Evolutionary conservation across 108 stramenopile genomes (phyloP), one percentile per base, ranked within the genome.

Genomic region (Hondaea fermentalgiana): DNA sequence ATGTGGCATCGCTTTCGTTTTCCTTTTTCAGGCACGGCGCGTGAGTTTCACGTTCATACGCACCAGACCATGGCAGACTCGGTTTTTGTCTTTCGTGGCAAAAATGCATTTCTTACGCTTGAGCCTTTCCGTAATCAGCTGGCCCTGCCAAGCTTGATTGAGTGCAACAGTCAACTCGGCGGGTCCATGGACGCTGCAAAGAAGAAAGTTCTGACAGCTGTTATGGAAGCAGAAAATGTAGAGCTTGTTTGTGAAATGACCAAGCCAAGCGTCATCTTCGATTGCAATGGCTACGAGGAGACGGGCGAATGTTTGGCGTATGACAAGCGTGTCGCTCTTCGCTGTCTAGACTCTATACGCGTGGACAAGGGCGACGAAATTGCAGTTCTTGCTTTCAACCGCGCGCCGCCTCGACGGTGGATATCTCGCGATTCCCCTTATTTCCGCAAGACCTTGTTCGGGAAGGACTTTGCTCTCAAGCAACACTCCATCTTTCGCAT

Each of bases 61-160:
- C 76, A 83, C 51, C 76, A 83, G 51, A 83, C 76, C 49, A 25
- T 83, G n/a, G 45, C 76, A 55, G 76, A 83, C 28, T 83, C 76
- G 19, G 3, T 53, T 17, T 83, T 83, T 35, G 45, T 83, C 76
- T 25, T 83, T 25, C 19, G 28, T 6, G 76, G 76, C 43, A 55
- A 55, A 83, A 83, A 83, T 8, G 76, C 28, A 43, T 83, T 83
- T 45, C 17, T 45, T 43, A 23, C 49, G 76, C 6, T 83, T 0
- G 76, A 83, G 19, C 45, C 45, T 12, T 83, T 53, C 4, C 45
- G 76, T 2, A 6, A 53, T 45, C 43, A 53, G 10, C 6, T 21
- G n/a, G 17, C 45, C 10, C 76, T 83, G n/a, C 76, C 76, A 6
- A 47, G 8, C 4, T 21, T 53, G 8, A 25, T 83, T 3, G 76